phyloP scores from a whole-genome alignment of 2,329 filamentous ascomycete genomes.

The Pezicula carpinea region DNA sequence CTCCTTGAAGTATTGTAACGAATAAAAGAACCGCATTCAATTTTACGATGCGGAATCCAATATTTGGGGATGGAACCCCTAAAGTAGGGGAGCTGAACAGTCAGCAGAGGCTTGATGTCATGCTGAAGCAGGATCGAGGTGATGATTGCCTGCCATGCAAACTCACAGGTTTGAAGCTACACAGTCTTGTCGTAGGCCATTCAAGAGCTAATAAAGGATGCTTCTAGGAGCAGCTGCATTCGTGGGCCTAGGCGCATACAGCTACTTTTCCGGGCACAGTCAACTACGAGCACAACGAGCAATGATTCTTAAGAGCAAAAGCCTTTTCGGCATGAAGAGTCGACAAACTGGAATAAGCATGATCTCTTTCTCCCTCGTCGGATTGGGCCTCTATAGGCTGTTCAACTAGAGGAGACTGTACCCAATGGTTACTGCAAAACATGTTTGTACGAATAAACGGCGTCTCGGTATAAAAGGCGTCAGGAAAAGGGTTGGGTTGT shows the following conservation, averaged over 20 bases:
- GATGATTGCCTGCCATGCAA: conserved; percentile 36
- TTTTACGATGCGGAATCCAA: too few relatives aligned
- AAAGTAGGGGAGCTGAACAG: conserved; percentile 16
- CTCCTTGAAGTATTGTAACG: neutral
- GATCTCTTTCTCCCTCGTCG: conserved; percentile 63
- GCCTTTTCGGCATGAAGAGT: conserved; percentile 68
- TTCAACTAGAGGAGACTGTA: conserved; percentile 20
- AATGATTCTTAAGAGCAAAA: conserved; percentile 64
- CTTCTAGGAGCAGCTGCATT: conserved; percentile 67
- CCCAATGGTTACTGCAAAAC: neutral
- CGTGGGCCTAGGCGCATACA: conserved; percentile 70
- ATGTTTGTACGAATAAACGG: neutral
- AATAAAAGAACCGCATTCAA: neutral
- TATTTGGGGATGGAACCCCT: conserved; percentile 5
- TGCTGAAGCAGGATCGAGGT: conserved; percentile 20
- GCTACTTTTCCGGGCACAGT: conserved; percentile 68
- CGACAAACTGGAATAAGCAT: conserved; percentile 61
- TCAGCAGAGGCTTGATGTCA: conserved; percentile 20
- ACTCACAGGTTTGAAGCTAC: conserved; percentile 22
- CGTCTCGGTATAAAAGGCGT: neutral
- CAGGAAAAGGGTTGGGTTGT: too few relatives aligned
- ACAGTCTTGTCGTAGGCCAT: neutral
- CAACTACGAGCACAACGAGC: conserved; percentile 64
- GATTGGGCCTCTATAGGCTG: conserved; percentile 60
- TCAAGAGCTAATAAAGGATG: conserved; percentile 3